phyloP scores from a whole-genome alignment of 176 grass and related monocot species.

The Phoenix dactylifera region DNA sequence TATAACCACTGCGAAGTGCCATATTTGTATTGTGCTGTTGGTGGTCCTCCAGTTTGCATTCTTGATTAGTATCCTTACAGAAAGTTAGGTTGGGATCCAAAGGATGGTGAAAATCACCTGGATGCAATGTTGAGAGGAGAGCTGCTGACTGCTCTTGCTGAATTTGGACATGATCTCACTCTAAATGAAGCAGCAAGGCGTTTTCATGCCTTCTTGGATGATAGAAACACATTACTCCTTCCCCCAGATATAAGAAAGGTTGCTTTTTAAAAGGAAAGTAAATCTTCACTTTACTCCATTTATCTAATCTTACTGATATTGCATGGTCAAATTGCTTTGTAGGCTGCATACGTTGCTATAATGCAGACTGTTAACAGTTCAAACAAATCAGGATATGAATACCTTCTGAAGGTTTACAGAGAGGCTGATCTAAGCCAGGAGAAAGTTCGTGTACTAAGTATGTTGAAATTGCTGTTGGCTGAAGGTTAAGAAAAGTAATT shows the following conservation, averaged over 20 bases:
- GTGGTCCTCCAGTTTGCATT: too few species aligned
- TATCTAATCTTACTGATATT: constrained; percentile 7
- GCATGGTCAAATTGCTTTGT: constrained; percentile 21
- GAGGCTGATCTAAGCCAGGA: constrained; percentile 96
- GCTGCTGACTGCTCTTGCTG: constrained; percentile 45
- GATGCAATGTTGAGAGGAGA: constrained; percentile 78
- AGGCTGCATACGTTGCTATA: constrained; percentile 80
- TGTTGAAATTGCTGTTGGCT: not conserved
- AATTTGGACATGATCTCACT: constrained; percentile 61
- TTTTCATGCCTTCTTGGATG: constrained; percentile 59
- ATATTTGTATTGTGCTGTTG: too few species aligned
- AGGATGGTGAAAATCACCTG: constrained; percentile 53
- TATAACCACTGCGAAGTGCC: too few species aligned
- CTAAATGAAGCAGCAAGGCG: constrained; percentile 57
- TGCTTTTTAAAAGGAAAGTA: constrained; percentile 2
- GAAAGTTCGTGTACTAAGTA: constrained; percentile 85
- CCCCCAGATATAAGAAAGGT: constrained; percentile 83
- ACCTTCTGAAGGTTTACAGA: constrained; percentile 70
- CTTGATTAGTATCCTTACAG: constrained; percentile 14
- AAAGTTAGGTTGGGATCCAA: constrained; percentile 81
- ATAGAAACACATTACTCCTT: constrained; percentile 63
- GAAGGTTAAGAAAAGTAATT: too few species aligned
- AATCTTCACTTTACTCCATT: not conserved
- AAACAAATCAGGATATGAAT: constrained; percentile 68
- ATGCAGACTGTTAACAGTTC: constrained; percentile 72